A percentile compares a stretch with the other conserved stretches of the same genome.
These are phyloP conservation scores for Cicer arietinum DNA, from an alignment of 306 rosid genomes.

Conservation along the genomic window DNA sequence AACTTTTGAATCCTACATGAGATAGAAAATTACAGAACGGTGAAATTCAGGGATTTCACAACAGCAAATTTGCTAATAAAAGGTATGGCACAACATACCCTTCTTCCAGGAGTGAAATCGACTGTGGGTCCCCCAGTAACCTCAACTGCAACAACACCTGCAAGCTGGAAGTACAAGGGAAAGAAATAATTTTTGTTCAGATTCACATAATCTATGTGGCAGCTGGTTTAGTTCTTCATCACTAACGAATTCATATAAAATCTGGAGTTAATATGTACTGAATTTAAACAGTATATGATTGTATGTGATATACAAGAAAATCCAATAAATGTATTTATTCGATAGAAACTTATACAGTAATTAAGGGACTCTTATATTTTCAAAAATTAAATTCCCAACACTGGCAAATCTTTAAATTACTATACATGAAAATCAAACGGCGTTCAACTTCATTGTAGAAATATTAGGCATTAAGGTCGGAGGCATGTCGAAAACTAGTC, in stretches of 20 bases:
- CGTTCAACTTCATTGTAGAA: conserved; percentile 8
- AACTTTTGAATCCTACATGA: conserved; percentile 70
- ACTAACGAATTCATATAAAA: conserved; percentile 30
- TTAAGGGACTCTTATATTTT: not conserved
- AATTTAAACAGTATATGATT: conserved; percentile 2
- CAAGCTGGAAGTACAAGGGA: conserved; percentile 70
- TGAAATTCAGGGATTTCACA: conserved; percentile 24
- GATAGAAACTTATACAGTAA: conserved; percentile 20
- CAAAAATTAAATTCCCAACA: conserved; percentile 10
- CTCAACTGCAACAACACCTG: conserved; percentile 98
- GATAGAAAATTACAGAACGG: conserved; percentile 30
- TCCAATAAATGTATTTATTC: conserved; percentile 21
- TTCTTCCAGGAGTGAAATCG: conserved; percentile 88
- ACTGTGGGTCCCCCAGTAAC: conserved; percentile 94
- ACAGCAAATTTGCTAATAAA: conserved; percentile 39
- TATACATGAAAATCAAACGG: conserved; percentile 33
- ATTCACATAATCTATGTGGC: conserved; percentile 20
- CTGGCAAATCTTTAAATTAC: not conserved
- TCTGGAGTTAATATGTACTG: conserved; percentile 26
- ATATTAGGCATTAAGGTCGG: conserved; percentile 27
- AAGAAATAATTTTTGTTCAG: conserved; percentile 28
- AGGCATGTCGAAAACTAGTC: conserved; percentile 9
- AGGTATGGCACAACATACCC: conserved; percentile 51
- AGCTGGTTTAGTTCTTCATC: conserved; percentile 24
- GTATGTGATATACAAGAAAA: conserved; percentile 7